Evolutionary conservation across 1,284 basidiomycete species (phyloP), one percentile per base, ranked within the genome.

Genomic region (Inonotus obliquus): DNA sequence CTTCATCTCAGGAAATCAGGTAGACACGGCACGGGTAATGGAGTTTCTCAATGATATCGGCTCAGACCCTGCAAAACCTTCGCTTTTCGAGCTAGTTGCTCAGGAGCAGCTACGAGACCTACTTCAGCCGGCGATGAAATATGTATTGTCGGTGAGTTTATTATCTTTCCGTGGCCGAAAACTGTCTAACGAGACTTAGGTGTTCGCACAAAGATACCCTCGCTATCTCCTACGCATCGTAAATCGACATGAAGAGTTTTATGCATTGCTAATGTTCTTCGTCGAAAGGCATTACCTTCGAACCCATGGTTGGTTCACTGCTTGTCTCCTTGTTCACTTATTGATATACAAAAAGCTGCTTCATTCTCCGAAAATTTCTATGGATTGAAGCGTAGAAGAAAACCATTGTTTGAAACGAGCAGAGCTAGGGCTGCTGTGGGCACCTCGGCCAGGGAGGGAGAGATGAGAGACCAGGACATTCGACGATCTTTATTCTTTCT

Each of bases 211-310:
- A 78, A 83, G 89, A 61, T 91, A 98, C 73, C 97, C 97, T 5
- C 85, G 97, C 58, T 96, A 98, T 73, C 82, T 99, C 38, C 76
- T 99, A 39, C 86, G 90, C 17, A 79, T 99, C 57, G 93, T 98
- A 13, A 98, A 99, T 74, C 79, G 86, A 44, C 96, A 98, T 78
- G 97, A 99, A 73, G 96, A 98, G 74, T 90, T 98, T 70, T 99
- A 97, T 70, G 91, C 94, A 0, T 65, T 86, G 14, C 77, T 97
- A 60, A 94, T 99, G 86, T 77, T 94, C 47, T 81, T 94, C 60
- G 86, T 99, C 4, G 97, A 99, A 75, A 79, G 87, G 27, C 89
- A 98, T 76, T 97, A 98, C 73, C 85, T 99, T 57, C 83, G 82
- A 67, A 89, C 82, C 72, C 86, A 89, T 74, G 89, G 96, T 92